Conservation (phyloP, 345 rosid species). For the Citrus hindsii region DNA sequence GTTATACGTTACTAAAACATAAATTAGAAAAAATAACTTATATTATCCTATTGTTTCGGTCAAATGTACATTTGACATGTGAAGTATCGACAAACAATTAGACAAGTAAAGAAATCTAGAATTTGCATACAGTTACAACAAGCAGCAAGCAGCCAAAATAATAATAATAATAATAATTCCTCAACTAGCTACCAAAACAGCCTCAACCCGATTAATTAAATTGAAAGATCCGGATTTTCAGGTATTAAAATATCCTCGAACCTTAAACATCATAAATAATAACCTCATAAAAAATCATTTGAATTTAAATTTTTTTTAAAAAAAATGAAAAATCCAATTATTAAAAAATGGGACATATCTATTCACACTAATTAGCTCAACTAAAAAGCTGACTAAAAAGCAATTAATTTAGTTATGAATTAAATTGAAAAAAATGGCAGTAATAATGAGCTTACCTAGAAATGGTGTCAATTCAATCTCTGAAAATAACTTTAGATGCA, state of each 20-base stretch:
- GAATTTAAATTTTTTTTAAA: not conserved
- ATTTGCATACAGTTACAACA: not conserved
- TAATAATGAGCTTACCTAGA: slow-evolving; percentile 25
- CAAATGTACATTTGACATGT: too few relatives aligned
- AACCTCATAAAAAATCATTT: not conserved
- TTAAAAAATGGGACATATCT: not conserved
- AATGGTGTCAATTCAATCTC: slow-evolving; percentile 34
- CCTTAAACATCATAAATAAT: not conserved
- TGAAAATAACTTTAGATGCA: slow-evolving; percentile 57
- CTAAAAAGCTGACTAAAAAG: not conserved
- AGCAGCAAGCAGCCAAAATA: too few relatives aligned
- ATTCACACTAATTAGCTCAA: not conserved
- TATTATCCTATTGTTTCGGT: too few relatives aligned
- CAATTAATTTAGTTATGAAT: not conserved
- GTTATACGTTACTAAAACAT: not conserved
- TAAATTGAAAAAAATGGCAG: not conserved
- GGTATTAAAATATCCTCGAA: not conserved
- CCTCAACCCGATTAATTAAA: not conserved
- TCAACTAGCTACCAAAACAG: not conserved
- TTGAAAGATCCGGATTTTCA: not conserved
- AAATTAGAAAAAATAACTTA: too few relatives aligned
- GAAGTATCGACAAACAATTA: not conserved
- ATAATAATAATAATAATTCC: too few relatives aligned
- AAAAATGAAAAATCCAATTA: not conserved
- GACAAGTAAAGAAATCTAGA: not conserved